These are phyloP conservation scores for Chrysopogon serrulatus DNA, from an alignment of 176 grass and related monocot genomes.

Conservation along the genomic window DNA sequence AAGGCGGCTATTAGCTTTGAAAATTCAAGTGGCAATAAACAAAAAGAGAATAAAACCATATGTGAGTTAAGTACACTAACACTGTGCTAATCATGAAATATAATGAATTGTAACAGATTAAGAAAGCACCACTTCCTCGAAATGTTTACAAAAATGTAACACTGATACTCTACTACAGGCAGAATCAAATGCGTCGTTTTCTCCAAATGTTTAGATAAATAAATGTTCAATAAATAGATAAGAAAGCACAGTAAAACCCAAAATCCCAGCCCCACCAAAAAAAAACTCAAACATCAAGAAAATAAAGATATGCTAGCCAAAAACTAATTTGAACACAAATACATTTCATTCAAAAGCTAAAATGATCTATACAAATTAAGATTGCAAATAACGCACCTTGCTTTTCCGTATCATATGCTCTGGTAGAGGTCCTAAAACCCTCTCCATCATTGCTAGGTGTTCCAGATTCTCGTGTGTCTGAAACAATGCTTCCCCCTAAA, in stretches of 20 bases:
- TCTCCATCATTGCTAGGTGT: constrained; percentile 98
- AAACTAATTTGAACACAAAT: background rate
- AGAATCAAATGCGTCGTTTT: background rate
- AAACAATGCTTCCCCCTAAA: constrained; percentile 89
- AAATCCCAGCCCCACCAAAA: background rate
- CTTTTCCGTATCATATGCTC: constrained; percentile 81
- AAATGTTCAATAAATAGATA: background rate
- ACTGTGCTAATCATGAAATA: background rate
- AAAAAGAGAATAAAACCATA: background rate
- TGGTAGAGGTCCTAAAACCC: constrained; percentile 80
- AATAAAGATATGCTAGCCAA: constrained; percentile 2
- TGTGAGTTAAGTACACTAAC: background rate
- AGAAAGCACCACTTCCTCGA: background rate
- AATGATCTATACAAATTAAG: background rate
- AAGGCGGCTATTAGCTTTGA: too few relatives aligned
- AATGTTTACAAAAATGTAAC: background rate
- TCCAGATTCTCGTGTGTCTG: constrained; percentile 94
- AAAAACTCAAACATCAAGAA: background rate
- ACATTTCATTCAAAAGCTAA: background rate
- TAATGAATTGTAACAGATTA: background rate
- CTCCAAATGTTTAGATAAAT: background rate
- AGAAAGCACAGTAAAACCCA: background rate
- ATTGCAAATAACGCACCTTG: constrained; percentile 38
- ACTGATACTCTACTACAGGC: background rate
- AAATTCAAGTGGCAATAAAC: too few relatives aligned